A percentile compares a stretch with the other conserved stretches of the same genome.
Evolutionary conservation across 805 yeast genomes (phyloP).

Genomic region (Candida sithepensis): DNA sequence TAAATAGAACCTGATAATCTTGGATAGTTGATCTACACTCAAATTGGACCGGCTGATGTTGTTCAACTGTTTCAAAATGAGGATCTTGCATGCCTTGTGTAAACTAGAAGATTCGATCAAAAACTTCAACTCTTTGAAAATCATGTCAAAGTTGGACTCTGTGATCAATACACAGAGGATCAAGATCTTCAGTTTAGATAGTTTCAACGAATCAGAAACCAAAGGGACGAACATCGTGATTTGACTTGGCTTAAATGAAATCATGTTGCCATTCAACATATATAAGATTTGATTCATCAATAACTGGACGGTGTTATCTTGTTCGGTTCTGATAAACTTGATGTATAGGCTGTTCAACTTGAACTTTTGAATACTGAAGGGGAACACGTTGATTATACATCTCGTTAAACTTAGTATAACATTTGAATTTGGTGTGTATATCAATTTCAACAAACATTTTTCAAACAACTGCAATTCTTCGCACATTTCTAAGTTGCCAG

Average conservation of each 20-base stretch:
- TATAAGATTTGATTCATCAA: constrained; percentile 16
- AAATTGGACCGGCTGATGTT: constrained; percentile 17
- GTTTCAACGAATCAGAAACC: constrained; percentile 48
- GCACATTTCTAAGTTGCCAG: constrained; percentile 34
- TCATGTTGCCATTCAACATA: constrained; percentile 31
- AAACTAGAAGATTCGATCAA: constrained; percentile 35
- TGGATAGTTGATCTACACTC: constrained; percentile 44
- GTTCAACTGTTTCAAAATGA: constrained; percentile 57
- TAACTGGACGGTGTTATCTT: constrained; percentile 8
- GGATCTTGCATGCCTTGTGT: constrained; percentile 28
- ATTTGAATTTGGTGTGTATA: constrained; percentile 50
- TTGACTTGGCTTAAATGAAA: constrained; percentile 33
- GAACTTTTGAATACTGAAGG: constrained; percentile 48
- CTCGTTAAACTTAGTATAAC: constrained; percentile 61
- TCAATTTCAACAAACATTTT: constrained; percentile 40
- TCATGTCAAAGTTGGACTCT: constrained; percentile 44
- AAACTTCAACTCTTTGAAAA: constrained; percentile 63
- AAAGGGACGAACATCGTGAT: constrained; percentile 50
- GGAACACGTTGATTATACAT: constrained; percentile 54
- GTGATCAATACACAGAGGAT: constrained; percentile 58
- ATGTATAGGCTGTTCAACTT: constrained; percentile 50
- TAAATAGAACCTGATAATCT: constrained; percentile 63
- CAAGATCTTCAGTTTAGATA: constrained; percentile 50
- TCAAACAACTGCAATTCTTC: constrained; percentile 57
- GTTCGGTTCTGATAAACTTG: constrained; percentile 13